These are phyloP conservation scores for Tylopilus sp. DNA, from an alignment of 768 basidiomycete genomes.

Conservation along the genomic window DNA sequence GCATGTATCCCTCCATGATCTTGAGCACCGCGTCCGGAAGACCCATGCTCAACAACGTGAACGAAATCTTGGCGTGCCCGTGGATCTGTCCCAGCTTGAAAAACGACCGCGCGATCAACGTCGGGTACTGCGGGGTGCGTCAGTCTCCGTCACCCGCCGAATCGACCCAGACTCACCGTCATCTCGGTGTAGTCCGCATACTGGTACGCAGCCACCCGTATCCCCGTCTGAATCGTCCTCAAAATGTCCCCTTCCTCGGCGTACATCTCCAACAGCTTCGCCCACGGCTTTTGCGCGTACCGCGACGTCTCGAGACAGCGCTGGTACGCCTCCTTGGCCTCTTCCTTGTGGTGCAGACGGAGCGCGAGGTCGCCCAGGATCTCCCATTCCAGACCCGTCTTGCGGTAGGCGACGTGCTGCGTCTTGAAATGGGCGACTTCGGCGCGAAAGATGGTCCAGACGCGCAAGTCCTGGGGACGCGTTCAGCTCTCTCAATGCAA, in stretches of 20 bases:
- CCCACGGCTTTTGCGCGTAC: slow-evolving; percentile 91
- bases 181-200: slow-evolving; percentile 87
- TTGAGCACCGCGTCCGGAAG: slow-evolving; percentile 86
- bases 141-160: background rate
- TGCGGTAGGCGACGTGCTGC: slow-evolving; percentile 95
- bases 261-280: slow-evolving; percentile 91
- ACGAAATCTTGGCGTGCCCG: slow-evolving; percentile 91
- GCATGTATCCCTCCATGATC: slow-evolving; percentile 90
- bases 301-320: slow-evolving; percentile 84
- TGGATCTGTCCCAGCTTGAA: slow-evolving; percentile 94
- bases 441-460: slow-evolving; percentile 99
- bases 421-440: slow-evolving; percentile 99
- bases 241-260: slow-evolving; percentile 96
- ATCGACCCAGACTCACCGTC: slow-evolving; percentile 51
- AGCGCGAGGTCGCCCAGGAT: slow-evolving; percentile 92
- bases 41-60: slow-evolving; percentile 91
- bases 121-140: slow-evolving; percentile 57
- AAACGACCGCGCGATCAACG: slow-evolving; percentile 82
- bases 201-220: slow-evolving; percentile 91
- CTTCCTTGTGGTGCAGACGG: slow-evolving; percentile 95
- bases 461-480: slow-evolving; percentile 72
- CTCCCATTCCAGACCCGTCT: slow-evolving; percentile 97
- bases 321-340: slow-evolving; percentile 97
- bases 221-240: slow-evolving; percentile 85
- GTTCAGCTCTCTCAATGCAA: background rate